These are phyloP conservation scores for Sphaerulina populicola DNA, from an alignment of 2,329 filamentous ascomycete genomes.

Conservation along the genomic window DNA sequence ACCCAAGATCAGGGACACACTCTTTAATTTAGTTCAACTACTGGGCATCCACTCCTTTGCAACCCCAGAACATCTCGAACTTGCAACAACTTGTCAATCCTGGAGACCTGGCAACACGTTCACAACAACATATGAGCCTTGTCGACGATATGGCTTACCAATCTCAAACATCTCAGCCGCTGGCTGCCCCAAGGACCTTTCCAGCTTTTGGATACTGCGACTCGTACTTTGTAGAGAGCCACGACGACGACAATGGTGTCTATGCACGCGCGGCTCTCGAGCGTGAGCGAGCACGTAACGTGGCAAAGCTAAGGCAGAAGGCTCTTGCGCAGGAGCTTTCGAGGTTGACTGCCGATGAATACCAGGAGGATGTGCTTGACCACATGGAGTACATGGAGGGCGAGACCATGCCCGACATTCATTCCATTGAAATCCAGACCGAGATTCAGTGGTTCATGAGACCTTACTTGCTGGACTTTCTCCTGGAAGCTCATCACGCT, in stretches of 20 bases:
- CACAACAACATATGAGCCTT: conserved; percentile 24
- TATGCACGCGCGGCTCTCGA: conserved; percentile 54
- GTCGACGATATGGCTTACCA: conserved; percentile 48
- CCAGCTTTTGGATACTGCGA: conserved; percentile 57
- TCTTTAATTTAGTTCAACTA: conserved; percentile 40
- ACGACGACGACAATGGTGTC: conserved; percentile 47
- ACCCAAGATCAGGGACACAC: conserved; percentile 42
- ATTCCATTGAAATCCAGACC: conserved; percentile 96
- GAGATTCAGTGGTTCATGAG: conserved; percentile 99
- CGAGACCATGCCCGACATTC: conserved; percentile 88
- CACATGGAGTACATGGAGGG: conserved; percentile 96
- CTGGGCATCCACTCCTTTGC: conserved; percentile 38
- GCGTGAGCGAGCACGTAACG: conserved; percentile 66
- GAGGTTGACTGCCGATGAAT: conserved; percentile 74
- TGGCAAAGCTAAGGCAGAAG: conserved; percentile 76
- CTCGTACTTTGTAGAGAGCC: conserved; percentile 58
- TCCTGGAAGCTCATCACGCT: conserved; percentile 91
- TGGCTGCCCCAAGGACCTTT: conserved; percentile 35
- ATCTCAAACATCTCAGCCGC: conserved; percentile 24
- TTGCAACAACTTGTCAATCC: conserved; percentile 35
- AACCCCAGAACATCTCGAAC: conserved; percentile 23
- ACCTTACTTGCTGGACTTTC: conserved; percentile 94
- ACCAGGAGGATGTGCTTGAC: conserved; percentile 85
- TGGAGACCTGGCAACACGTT: conserved; percentile 43
- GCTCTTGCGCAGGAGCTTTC: conserved; percentile 85